A percentile compares a stretch with the other conserved stretches of the same genome.
These are phyloP conservation scores for Suzukiozyma palmioleophila DNA, from an alignment of 1,139 yeast species.

Conservation along the genomic window DNA sequence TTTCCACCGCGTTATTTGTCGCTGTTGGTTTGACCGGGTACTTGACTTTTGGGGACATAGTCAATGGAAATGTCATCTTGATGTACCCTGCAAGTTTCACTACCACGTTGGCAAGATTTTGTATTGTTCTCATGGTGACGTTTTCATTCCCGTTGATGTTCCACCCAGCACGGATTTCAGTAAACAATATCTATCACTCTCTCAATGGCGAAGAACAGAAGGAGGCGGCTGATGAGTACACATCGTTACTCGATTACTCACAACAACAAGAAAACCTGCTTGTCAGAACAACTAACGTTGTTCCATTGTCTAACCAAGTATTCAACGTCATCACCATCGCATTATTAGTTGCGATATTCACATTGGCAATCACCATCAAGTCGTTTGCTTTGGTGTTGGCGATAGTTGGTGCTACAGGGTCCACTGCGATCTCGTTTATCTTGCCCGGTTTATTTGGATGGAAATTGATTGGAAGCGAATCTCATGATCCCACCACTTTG, in stretches of 20 bases:
- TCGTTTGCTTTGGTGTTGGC: conserved; percentile 57
- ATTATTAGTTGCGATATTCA: conserved; percentile 42
- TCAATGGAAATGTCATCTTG: conserved; percentile 75
- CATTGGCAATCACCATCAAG: conserved; percentile 39
- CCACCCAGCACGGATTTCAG: conserved; percentile 86
- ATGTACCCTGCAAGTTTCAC: conserved; percentile 50
- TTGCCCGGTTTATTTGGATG: conserved; percentile 58
- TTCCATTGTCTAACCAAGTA: conserved; percentile 48
- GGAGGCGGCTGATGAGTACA: conserved; percentile 7
- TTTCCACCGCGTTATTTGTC: conserved; percentile 31
- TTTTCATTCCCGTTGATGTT: conserved; percentile 89
- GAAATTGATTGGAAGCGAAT: conserved; percentile 39
- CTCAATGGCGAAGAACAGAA: conserved; percentile 11
- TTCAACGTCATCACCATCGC: conserved; percentile 46
- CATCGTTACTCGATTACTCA: conserved; percentile 12
- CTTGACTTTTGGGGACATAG: conserved; percentile 40
- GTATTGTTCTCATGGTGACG: conserved; percentile 77
- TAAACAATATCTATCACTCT: conserved; percentile 70
- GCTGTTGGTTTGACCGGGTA: conserved; percentile 42
- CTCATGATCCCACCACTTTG: conserved; percentile 18
- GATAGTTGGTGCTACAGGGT: conserved; percentile 59
- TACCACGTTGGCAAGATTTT: conserved; percentile 64
- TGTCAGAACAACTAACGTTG: conserved; percentile 16
- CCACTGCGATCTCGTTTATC: conserved; percentile 55
- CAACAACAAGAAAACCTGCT: conserved; percentile 2